Conservation (phyloP, 1,139 yeast species). For the Entelexis sorbosivorans region DNA sequence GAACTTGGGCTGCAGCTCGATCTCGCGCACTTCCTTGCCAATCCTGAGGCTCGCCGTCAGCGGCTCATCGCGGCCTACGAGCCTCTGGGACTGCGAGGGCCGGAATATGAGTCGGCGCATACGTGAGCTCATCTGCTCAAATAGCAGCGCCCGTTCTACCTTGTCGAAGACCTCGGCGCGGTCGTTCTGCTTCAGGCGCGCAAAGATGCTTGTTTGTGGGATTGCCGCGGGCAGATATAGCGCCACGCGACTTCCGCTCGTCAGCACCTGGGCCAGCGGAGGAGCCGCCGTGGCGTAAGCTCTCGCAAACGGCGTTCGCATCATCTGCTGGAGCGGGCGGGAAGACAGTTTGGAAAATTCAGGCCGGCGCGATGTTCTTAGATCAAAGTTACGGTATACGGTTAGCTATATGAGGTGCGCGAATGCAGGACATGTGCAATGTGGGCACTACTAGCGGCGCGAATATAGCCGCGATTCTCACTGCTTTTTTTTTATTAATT, state of each 20-base stretch:
- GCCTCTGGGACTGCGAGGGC: constrained; percentile 24
- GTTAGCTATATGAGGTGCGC: too few relatives aligned
- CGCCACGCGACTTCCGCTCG: neutral
- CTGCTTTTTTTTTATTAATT: too few relatives aligned
- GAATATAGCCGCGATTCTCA: too few relatives aligned
- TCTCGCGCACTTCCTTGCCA: constrained; percentile 2
- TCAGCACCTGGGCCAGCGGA: neutral
- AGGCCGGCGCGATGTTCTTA: neutral
- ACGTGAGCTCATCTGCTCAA: constrained; percentile 18
- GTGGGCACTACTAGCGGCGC: too few relatives aligned
- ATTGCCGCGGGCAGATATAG: constrained; percentile 9
- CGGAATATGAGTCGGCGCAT: constrained; percentile 26
- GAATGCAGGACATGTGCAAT: too few relatives aligned
- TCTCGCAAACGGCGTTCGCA: neutral
- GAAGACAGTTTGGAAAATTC: neutral
- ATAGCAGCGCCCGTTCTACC: constrained; percentile 18
- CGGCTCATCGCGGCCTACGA: constrained; percentile 23
- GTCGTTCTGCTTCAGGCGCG: constrained; percentile 10
- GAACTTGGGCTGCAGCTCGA: constrained; percentile 22
- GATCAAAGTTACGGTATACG: too few relatives aligned
- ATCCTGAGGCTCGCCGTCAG: constrained; percentile 7
- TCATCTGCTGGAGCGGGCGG: neutral
- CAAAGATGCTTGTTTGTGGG: constrained; percentile 9
- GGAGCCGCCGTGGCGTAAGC: neutral
- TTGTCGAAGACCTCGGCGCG: constrained; percentile 15